These are phyloP conservation scores for Arthrobotrys sphaeroides DNA, from an alignment of 2,329 filamentous ascomycete species.

Conservation along the genomic window DNA sequence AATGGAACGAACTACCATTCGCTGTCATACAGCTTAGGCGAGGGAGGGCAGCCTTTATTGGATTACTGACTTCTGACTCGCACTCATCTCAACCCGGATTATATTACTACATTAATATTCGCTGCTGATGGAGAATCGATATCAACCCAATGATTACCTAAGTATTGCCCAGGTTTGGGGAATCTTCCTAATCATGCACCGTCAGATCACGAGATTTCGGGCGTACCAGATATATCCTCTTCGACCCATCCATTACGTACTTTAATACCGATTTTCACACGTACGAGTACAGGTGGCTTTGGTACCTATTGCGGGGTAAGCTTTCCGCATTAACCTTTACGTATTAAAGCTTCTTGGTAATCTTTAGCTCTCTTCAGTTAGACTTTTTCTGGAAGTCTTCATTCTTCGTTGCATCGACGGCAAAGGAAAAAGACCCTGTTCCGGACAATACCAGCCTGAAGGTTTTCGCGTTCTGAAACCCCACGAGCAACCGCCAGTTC, in stretches of 20 bases:
- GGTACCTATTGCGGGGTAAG: slow-evolving; percentile 41
- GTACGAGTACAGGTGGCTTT: not conserved
- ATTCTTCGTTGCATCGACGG: slow-evolving; percentile 12
- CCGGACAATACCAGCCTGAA: slow-evolving; percentile 11
- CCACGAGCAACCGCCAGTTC: slow-evolving; percentile 25
- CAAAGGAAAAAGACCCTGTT: slow-evolving; percentile 14
- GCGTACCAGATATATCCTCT: not conserved
- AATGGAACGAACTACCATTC: too few relatives aligned
- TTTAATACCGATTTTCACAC: slow-evolving; percentile 4
- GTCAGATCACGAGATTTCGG: slow-evolving; percentile 2
- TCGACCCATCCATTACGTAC: slow-evolving; percentile 9
- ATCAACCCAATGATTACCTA: too few relatives aligned
- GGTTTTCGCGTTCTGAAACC: slow-evolving; percentile 27
- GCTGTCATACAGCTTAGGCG: too few relatives aligned
- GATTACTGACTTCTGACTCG: too few relatives aligned
- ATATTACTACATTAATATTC: too few relatives aligned
- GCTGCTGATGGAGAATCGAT: too few relatives aligned
- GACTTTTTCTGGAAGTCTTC: slow-evolving; percentile 14
- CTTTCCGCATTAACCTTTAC: slow-evolving; percentile 18
- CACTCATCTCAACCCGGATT: too few relatives aligned
- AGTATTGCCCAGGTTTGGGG: too few relatives aligned
- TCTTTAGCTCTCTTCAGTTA: not conserved
- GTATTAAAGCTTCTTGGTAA: slow-evolving; percentile 21
- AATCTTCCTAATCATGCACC: not conserved
- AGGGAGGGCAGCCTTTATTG: too few relatives aligned